Evolutionary conservation across 805 yeast genomes (phyloP), one percentile per base, ranked within the genome.

Genomic region (Candida manassasensis): DNA sequence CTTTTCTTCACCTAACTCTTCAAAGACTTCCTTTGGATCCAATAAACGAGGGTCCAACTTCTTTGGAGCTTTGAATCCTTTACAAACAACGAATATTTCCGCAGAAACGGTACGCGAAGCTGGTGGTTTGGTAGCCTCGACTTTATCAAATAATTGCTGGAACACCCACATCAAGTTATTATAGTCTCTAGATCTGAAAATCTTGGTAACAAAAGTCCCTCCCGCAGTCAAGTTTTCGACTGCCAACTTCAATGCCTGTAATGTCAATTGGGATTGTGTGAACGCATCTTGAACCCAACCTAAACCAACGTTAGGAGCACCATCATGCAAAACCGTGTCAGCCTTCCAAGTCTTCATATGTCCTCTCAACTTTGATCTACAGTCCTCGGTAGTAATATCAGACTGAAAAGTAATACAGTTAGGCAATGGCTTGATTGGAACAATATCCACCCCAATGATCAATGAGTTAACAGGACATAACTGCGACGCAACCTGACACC

Each of bases 271-370:
- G 18, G 96, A 87, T 67, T 93, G 99, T 2, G 97, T 87, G 65
- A 86, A 93, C 1, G 99, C 98, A 77, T 93, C 99, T 62, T 93
- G 99, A 14, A 85, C 93, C 99, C 99, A 93, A n/a, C 96, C 95
- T 54, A 93, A 73, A 81, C 99, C 99, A 50, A 93, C 97, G 55
- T 93, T 93, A 19, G 99, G 99, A 19, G 99, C 99, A 81, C 99
- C 99, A 73, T 93, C 99, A 63, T 93, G 98, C 55, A 93, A 67
- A 13, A 93, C 97, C 0, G 95, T 86, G 56, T 93, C 97, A 1
- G 97, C 99, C 52, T 93, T 93, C 97, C 97, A 93, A 1, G 97
- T 89, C 60, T 93, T 93, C 82, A 93, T 81, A 56, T 90, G 88
- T 19, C 97, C 97, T 56, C 97, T 78, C 43, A 93, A 73, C 59